Base-by-base conservation (phyloP, 2,329 filamentous ascomycete species). In the Aspergillus sergii region DNA sequence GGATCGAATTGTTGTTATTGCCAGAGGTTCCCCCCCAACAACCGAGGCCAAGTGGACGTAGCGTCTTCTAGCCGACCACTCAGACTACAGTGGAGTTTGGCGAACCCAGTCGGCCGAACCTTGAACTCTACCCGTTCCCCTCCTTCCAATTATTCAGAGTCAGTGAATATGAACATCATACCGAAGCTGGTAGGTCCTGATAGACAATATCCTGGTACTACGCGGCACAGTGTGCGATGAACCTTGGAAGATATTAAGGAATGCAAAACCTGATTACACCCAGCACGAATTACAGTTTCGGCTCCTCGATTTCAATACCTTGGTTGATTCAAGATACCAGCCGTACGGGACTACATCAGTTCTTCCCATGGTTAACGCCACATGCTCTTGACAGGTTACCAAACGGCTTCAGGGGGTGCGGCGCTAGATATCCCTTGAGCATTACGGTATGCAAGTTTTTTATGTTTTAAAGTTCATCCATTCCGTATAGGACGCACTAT, bases 31-130 rank as follows among this genome's bases (percentile, higher is more conserved):
- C 32, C 60, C 60, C 58, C 60, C 58, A 57, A 62, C 62, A 64
- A 60, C 62, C 62, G 59, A 64, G 55, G 59, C 51, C 55, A 55
- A 41, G 58, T 59, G 55, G 54, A 43, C 41, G 46, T 12, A 55
- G 12, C 9, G n/a, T n/a, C 30, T 19, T 53, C 21, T 19, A 32
- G 6, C 50, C n/a, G 28, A 28, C 50, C 51, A 55, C 51, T 39
- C 51, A 39, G 16, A 41, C 28, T 55, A 26, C 32, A 54, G 58
- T 58, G 61, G 61, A 50, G 60, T 59, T 50, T 46, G 30, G 19
- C 16, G 12, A 43, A 53, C 19, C 60, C 63, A 50, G 60, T 50
- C 48, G 63, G 63, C 57, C 39, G 39, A 62, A 64, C 59, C 59
- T 57, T 64, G 56, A n/a, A 39, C n/a, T 23, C 12, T 39, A 16